A percentile compares a stretch with the other conserved stretches of the same genome.
These are phyloP conservation scores for Phytophthora citrophthora DNA, from an alignment of 352 stramenopile genomes.

Conservation along the genomic window DNA sequence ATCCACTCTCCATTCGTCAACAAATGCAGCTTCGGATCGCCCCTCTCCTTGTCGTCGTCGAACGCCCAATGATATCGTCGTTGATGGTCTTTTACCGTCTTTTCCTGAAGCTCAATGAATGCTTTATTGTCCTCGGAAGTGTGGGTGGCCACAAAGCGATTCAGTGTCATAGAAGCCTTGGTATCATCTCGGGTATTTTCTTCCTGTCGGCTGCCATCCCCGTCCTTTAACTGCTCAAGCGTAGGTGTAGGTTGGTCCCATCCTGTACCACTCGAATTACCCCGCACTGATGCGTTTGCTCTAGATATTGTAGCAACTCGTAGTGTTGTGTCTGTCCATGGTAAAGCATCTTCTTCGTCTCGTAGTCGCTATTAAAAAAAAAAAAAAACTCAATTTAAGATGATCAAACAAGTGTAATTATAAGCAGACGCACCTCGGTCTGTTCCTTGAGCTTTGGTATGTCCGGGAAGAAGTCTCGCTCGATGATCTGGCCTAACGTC, in stretches of 20 bases:
- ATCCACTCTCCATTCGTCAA: slow-evolving; percentile 79
- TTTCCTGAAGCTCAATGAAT: slow-evolving; percentile 79
- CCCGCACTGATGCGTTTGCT: slow-evolving; percentile 28
- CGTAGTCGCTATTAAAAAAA: slow-evolving; percentile 32
- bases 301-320: slow-evolving; percentile 10
- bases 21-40: slow-evolving; percentile 74
- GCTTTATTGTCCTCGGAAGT: slow-evolving; percentile 88
- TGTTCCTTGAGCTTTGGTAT: slow-evolving; percentile 63
- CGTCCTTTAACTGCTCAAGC: background rate
- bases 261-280: slow-evolving; percentile 26
- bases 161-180: slow-evolving; percentile 59
- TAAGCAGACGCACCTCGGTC: slow-evolving; percentile 41
- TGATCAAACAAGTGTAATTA: background rate
- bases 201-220: background rate
- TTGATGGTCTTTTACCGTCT: slow-evolving; percentile 71
- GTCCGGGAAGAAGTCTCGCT: slow-evolving; percentile 90
- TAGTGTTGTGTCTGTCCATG: slow-evolving; percentile 32
- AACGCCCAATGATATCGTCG: slow-evolving; percentile 83
- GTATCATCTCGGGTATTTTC: slow-evolving; percentile 10
- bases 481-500: slow-evolving; percentile 77
- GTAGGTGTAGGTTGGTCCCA: slow-evolving; percentile 73
- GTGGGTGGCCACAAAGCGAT: slow-evolving; percentile 80
- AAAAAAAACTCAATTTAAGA: background rate
- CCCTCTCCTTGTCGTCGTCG: slow-evolving; percentile 53
- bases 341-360: slow-evolving; percentile 21